Evolutionary conservation across 371 early-diverging fungal species (phyloP).

Genomic region (Mucor indicus): DNA sequence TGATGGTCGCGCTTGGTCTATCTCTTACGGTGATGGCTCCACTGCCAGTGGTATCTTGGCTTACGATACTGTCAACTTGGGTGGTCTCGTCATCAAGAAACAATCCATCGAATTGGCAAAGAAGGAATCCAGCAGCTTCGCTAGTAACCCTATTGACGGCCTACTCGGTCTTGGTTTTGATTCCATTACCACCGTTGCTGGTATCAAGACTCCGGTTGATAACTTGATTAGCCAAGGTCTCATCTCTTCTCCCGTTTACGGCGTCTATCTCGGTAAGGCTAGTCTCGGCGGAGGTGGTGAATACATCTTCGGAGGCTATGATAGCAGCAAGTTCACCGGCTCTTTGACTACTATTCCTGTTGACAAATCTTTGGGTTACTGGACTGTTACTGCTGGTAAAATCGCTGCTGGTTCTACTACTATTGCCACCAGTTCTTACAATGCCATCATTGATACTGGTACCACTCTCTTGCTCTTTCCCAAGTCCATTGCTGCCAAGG

Average conservation of each 20-base stretch:
- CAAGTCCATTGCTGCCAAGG: slow-evolving; percentile 25
- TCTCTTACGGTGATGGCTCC: slow-evolving; percentile 49
- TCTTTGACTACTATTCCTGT: slow-evolving; percentile 50
- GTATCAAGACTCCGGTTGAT: slow-evolving; percentile 33
- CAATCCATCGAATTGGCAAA: slow-evolving; percentile 25
- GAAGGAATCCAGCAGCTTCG: slow-evolving; percentile 8
- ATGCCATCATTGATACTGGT: slow-evolving; percentile 60
- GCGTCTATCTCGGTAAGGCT: slow-evolving; percentile 25
- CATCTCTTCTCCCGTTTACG: slow-evolving; percentile 31
- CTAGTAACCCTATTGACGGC: slow-evolving; percentile 18
- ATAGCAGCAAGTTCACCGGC: slow-evolving; percentile 39
- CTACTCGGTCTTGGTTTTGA: slow-evolving; percentile 47
- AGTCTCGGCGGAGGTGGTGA: slow-evolving; percentile 38
- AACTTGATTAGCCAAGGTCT: slow-evolving; percentile 40
- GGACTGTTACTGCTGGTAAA: slow-evolving; percentile 44
- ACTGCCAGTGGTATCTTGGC: slow-evolving; percentile 27
- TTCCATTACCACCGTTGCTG: slow-evolving; percentile 28
- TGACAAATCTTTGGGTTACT: slow-evolving; percentile 38
- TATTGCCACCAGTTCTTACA: slow-evolving; percentile 10
- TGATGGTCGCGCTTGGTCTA: slow-evolving; percentile 40
- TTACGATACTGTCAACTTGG: slow-evolving; percentile 23
- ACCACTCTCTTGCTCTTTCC: slow-evolving; percentile 58
- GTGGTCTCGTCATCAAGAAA: slow-evolving; percentile 19
- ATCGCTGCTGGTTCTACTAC: slow-evolving; percentile 5
- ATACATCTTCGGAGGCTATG: slow-evolving; percentile 46